These are phyloP conservation scores for Arthrobotrys conoides DNA, from an alignment of 2,329 filamentous ascomycete species.

Conservation along the genomic window DNA sequence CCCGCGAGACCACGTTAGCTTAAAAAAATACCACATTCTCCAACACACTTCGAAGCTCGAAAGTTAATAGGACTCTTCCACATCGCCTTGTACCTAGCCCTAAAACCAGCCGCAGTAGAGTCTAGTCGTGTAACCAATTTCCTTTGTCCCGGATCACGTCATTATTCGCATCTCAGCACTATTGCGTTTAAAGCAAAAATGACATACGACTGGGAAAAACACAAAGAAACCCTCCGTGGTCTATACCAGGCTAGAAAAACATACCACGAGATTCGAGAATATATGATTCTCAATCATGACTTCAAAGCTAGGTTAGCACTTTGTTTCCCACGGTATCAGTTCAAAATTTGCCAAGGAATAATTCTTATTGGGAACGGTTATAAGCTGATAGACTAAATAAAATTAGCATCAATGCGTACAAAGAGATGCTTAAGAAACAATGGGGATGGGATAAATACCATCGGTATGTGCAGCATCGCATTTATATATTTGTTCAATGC, in stretches of 20 bases:
- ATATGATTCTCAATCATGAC: background rate
- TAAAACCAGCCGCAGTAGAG: too few species aligned
- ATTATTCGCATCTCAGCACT: too few species aligned
- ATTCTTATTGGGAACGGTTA: too few species aligned
- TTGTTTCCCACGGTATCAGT: too few species aligned
- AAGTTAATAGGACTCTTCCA: too few species aligned
- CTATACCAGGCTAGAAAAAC: background rate
- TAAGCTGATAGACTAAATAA: background rate
- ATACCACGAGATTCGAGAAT: background rate
- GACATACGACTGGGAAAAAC: constrained; percentile 2
- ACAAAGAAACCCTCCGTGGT: background rate
- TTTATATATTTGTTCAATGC: background rate
- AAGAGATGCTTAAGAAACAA: background rate
- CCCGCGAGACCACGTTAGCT: too few species aligned
- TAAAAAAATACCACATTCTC: background rate
- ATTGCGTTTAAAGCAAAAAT: background rate
- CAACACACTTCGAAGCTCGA: background rate
- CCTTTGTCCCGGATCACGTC: too few species aligned
- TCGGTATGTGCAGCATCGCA: background rate
- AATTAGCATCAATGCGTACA: background rate
- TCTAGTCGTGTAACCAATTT: too few species aligned
- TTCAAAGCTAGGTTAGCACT: background rate
- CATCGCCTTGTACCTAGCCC: too few species aligned
- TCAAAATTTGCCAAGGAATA: too few species aligned
- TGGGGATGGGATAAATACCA: background rate